Evolutionary conservation across 495 filamentous ascomycete genomes (phyloP).

Genomic region (Rhypophila decipiens): DNA sequence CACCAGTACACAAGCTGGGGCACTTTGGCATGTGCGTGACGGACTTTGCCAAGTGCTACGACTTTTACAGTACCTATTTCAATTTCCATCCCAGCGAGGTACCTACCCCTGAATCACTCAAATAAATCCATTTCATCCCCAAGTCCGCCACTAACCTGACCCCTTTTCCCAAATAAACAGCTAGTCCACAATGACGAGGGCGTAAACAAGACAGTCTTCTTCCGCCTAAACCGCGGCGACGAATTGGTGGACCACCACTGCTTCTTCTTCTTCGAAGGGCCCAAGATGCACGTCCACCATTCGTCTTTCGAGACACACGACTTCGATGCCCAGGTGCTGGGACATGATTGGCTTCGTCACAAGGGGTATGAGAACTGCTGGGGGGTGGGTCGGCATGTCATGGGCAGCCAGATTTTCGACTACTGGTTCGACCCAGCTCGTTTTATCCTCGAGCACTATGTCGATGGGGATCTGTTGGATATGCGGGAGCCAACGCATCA

Average conservation of each 20-base stretch:
- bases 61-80: constrained; percentile 62
- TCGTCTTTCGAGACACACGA: constrained; percentile 70
- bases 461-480: constrained; percentile 65
- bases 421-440: constrained; percentile 65
- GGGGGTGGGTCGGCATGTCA: constrained; percentile 65
- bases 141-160: not conserved
- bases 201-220: constrained; percentile 53
- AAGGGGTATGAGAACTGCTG: constrained; percentile 63
- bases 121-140: not conserved
- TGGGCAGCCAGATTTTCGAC: constrained; percentile 63
- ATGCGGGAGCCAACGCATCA: constrained; percentile 48
- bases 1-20: constrained; percentile 67
- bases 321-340: constrained; percentile 67
- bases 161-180: constrained; percentile 3
- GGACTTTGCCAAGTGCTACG: constrained; percentile 48
- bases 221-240: constrained; percentile 56
- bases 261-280: constrained; percentile 58
- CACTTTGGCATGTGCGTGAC: constrained; percentile 63
- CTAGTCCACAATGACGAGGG: constrained; percentile 44
- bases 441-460: constrained; percentile 60
- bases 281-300: constrained; percentile 61
- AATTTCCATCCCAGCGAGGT: constrained; percentile 57
- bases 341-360: constrained; percentile 62
- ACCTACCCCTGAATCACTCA: too few relatives aligned
- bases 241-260: constrained; percentile 63